Conservation (phyloP, 2,329 filamentous ascomycete genomes). For the Penicillium decumbens region DNA sequence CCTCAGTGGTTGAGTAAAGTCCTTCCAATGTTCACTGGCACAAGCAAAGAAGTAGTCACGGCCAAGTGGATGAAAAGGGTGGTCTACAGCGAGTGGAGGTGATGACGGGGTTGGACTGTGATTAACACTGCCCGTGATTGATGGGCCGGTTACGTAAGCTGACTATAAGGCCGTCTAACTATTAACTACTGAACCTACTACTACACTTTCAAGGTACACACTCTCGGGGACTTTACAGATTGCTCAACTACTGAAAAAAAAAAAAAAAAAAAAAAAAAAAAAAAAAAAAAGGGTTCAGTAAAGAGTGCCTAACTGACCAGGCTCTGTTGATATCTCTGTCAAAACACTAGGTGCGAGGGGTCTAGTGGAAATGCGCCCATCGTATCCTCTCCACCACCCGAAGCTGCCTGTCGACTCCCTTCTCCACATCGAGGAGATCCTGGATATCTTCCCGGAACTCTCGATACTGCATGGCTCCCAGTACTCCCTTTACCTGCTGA, state of each 20-base stretch:
- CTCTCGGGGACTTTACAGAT: too few species aligned
- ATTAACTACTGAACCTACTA: too few species aligned
- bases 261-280: too few species aligned
- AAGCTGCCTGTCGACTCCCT: constrained; percentile 71
- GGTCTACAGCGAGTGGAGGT: constrained; percentile 15
- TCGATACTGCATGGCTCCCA: constrained; percentile 69
- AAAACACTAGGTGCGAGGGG: neutral
- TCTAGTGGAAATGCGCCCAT: constrained; percentile 84
- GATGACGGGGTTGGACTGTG: constrained; percentile 14
- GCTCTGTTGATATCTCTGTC: neutral
- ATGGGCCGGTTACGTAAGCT: constrained; percentile 16
- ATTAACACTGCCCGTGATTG: too few species aligned
- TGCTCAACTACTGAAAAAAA: neutral
- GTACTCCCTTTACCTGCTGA: constrained; percentile 59
- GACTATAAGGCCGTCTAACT: too few species aligned
- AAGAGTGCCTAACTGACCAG: neutral
- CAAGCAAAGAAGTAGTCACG: neutral
- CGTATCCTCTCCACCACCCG: constrained; percentile 76
- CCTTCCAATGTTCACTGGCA: neutral
- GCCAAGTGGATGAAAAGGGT: constrained; percentile 8
- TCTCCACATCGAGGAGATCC: constrained; percentile 74
- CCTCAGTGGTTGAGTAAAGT: neutral
- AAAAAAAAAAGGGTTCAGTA: too few species aligned
- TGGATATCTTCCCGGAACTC: constrained; percentile 87
- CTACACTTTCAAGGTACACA: too few species aligned